Evolutionary conservation across 306 rosid genomes (phyloP).

Genomic region (Quillaja saponaria): DNA sequence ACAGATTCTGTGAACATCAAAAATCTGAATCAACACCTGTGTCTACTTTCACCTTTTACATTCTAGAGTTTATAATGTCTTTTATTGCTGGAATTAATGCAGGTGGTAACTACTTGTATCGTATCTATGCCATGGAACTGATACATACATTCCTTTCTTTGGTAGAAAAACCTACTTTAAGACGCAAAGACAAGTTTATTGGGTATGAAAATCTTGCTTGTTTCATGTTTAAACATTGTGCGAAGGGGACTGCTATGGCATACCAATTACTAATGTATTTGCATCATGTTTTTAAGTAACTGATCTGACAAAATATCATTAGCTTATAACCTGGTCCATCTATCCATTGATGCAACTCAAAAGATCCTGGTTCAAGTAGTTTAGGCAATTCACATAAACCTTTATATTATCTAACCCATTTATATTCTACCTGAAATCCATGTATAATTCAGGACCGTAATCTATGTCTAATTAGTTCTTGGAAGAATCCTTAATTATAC

Average conservation of each 20-base stretch:
- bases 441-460: too few species aligned
- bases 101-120: slow-evolving; percentile 17
- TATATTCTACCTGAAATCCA: too few species aligned
- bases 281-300: slow-evolving; percentile 1
- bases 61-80: neutral
- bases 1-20: neutral
- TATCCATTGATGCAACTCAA: neutral
- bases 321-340: neutral
- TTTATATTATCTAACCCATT: slow-evolving; percentile 8
- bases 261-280: slow-evolving; percentile 10
- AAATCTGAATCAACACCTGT: slow-evolving; percentile 1
- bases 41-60: neutral
- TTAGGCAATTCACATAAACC: too few species aligned
- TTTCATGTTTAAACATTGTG: slow-evolving; percentile 23
- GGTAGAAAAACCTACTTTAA: neutral
- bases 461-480: too few species aligned
- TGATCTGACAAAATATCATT: slow-evolving; percentile 4
- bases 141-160: slow-evolving; percentile 4
- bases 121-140: neutral
- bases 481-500: too few species aligned
- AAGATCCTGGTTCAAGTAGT: too few species aligned
- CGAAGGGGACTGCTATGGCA: slow-evolving; percentile 7
- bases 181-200: slow-evolving; percentile 12
- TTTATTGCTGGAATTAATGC: slow-evolving; percentile 13
- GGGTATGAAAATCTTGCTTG: slow-evolving; percentile 8